Evolutionary conservation across 2,329 filamentous ascomycete species (phyloP), one percentile per base, ranked within the genome.

Genomic region (Mycosphaerelloides madeirae): DNA sequence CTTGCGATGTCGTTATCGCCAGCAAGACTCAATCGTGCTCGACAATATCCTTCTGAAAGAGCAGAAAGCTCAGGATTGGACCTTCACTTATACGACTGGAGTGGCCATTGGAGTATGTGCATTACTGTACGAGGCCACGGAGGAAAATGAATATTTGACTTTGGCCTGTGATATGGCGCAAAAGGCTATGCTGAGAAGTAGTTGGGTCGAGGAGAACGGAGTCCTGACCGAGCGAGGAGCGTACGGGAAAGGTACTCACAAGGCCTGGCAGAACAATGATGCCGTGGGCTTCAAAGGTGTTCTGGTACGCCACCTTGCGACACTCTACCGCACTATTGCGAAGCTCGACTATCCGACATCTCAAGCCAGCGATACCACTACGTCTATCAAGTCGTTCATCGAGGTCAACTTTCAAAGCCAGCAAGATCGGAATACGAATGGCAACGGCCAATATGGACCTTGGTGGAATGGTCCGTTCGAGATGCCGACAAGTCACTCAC

Each of bases 391-490:
- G 12, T 18, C 25, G 13, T 40, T 32, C 38, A 19, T 40, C 18
- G 14, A 18, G 4, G 29, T 40, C 9, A 32, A 40, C 7, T 16
- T 40, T n/a, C 38, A 32, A 13, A 32, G 38, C 20, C 38, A 40
- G 38, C 38, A 31, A 8, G 38, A 32, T 11, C 28, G 28, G 7
- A 32, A 40, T 19, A 40, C 29, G 28, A 40, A 40, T 19, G 38
- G 28, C 14, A 32, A 31, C 12, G 38, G 37, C 18, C 38, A 40
- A 18, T 32, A 40, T 20, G 38, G 28, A 8, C 28, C 38, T 2
- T 40, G 28, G 28, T 40, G 38, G 38, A 39, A 39, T 15, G 38
- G 29, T 6, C 29, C 38, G 8, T 40, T 40, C 38, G 38, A 40
- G 37, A 39, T 39, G 37, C 37, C 37, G 25, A 39, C 37, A 7